Base-by-base conservation (phyloP, 495 filamentous ascomycete genomes). In the Aspergillus avenaceus region DNA sequence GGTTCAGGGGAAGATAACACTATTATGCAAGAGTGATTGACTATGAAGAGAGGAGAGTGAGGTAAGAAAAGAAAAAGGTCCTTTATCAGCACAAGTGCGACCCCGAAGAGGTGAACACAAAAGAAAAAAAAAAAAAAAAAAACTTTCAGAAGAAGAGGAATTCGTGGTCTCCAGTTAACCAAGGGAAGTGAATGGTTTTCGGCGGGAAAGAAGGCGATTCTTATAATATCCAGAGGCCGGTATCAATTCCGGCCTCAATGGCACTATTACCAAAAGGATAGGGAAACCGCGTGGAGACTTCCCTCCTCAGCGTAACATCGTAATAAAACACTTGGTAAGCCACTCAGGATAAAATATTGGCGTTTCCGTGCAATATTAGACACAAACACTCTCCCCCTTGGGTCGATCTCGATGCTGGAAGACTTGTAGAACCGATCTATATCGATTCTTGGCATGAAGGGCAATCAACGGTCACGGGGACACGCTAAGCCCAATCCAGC, bases 161-260 rank as follows among this genome's bases (percentile, higher is more conserved):
- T 3, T 18, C 21, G 34, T 21, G 7, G 16, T 21, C 16, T 38
- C 34, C 21, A 19, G 16, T 38, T 14, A 29, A 45, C 45, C 37
- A 50, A 56, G 55, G 54, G 51, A 56, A 50, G 53, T 43, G 52
- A 48, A 24, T 14, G 38, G 19, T 55, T 56, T 62, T 54, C 50
- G 50, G 61, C 59, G 62, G 66, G 61, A 59, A 58, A 56, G 55
- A 49, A 64, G 56, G 56, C 45, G 61, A 64, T 68, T 72, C 71
- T 78, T 75, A 75, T 75, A 80, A 81, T 76, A 70, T 67, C 60
- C 53, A 53, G 72, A 74, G 79, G 81, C 80, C 80, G 81, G 81
- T 76, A 77, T 77, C 54, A 53, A 79, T 83, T 80, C 79, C 79
- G 79, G 79, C 78, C 78, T 75, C 66, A 56, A 47, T 34, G 44